Percentiles rank a stretch among this genome's conserved stretches.
Conservation (phyloP, 208 protist genomes). For the Leishmania tropica region DNA sequence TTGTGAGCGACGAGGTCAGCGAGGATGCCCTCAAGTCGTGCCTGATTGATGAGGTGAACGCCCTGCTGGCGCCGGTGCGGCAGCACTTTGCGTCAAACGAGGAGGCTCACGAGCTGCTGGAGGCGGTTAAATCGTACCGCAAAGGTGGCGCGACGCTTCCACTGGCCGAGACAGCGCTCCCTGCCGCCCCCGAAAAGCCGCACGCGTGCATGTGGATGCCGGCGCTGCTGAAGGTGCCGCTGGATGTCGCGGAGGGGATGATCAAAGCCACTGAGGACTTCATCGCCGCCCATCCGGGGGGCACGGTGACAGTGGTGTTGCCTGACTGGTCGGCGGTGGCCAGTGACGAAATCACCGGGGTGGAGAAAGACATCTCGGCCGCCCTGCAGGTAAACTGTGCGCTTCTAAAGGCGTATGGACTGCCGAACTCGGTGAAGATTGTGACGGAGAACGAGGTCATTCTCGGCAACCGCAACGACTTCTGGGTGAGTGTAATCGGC, state of each 20-base stretch:
- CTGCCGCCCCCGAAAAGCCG: conserved; percentile 37
- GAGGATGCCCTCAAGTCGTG: conserved; percentile 86
- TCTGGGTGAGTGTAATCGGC: conserved; percentile 93
- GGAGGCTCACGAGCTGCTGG: conserved; percentile 86
- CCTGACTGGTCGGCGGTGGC: conserved; percentile 86
- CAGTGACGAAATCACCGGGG: conserved; percentile 66
- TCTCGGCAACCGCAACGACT: conserved; percentile 71
- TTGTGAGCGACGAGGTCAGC: conserved; percentile 63
- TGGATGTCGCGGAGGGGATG: conserved; percentile 65
- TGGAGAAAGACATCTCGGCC: conserved; percentile 82
- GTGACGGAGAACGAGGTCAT: conserved; percentile 83
- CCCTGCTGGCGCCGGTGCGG: conserved; percentile 94
- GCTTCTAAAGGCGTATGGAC: conserved; percentile 59
- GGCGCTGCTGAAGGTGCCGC: conserved; percentile 53
- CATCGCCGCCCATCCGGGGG: conserved; percentile 55
- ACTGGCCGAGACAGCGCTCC: conserved; percentile 13
- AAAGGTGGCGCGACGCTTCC: conserved; percentile 33
- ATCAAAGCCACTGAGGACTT: conserved; percentile 48
- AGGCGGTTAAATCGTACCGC: conserved; percentile 87
- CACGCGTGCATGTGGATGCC: conserved; percentile 78
- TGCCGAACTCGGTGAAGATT: conserved; percentile 61
- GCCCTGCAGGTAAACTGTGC: conserved; percentile 66
- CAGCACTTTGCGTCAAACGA: conserved; percentile 91
- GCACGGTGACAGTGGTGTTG: conserved; percentile 60
- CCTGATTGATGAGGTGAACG: conserved; percentile 89